A percentile compares a stretch with the other conserved stretches of the same genome.
Conservation (phyloP, 2,329 filamentous ascomycete genomes). For the Xylaria sp. region DNA sequence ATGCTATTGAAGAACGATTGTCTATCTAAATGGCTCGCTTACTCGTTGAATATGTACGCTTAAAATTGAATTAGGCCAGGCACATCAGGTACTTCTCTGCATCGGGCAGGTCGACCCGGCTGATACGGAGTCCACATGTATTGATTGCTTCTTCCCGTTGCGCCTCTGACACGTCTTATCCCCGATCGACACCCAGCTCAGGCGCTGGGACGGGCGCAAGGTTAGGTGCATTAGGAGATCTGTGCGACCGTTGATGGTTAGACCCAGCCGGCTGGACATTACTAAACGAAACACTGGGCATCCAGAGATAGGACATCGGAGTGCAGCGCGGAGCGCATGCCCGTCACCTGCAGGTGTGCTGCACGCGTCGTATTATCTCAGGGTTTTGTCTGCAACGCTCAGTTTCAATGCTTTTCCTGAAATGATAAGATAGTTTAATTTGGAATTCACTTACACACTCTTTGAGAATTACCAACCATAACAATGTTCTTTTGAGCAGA, state of each 20-base stretch:
- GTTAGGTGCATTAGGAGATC: constrained; percentile 1
- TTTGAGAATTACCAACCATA: too few relatives aligned
- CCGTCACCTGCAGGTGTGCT: background rate
- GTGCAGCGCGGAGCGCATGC: constrained; percentile 1
- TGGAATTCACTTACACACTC: too few relatives aligned
- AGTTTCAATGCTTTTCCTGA: background rate
- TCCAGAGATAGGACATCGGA: constrained; percentile 14
- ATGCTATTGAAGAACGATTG: background rate
- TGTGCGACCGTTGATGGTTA: constrained; percentile 3
- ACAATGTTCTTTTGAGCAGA: background rate
- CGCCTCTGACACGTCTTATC: constrained; percentile 18
- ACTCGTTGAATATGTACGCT: background rate
- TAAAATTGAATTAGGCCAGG: background rate
- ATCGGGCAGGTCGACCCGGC: constrained; percentile 22
- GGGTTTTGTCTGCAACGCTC: background rate
- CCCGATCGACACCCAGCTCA: constrained; percentile 4
- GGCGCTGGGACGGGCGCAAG: too few relatives aligned
- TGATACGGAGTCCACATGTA: constrained; percentile 5
- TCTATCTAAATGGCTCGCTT: constrained; percentile 1
- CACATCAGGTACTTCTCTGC: background rate
- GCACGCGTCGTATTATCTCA: constrained; percentile 2
- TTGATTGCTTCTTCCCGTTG: background rate
- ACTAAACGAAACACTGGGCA: background rate
- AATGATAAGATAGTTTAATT: too few relatives aligned
- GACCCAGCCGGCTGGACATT: constrained; percentile 22